A percentile compares a stretch with the other conserved stretches of the same genome.
phyloP scores from a whole-genome alignment of 2,329 filamentous ascomycete genomes.

The Alternaria ethzedia region DNA sequence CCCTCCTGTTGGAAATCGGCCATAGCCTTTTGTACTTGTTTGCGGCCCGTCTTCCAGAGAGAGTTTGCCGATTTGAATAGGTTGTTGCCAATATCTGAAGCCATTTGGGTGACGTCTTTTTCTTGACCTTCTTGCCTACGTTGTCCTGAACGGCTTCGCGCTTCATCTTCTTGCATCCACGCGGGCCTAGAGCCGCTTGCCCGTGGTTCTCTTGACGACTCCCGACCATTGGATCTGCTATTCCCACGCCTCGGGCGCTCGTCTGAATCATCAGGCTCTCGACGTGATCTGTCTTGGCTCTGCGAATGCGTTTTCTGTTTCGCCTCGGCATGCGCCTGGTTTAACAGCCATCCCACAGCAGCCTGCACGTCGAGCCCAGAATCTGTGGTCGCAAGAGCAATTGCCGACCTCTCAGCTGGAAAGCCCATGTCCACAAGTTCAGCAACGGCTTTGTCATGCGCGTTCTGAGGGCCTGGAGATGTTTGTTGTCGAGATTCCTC shows the following conservation, averaged over 20 bases:
- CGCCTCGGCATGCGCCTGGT: slow-evolving; percentile 85
- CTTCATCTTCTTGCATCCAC: slow-evolving; percentile 68
- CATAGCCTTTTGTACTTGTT: slow-evolving; percentile 89
- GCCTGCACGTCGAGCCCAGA: slow-evolving; percentile 81
- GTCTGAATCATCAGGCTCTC: slow-evolving; percentile 31
- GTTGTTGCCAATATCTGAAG: slow-evolving; percentile 80
- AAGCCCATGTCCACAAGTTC: slow-evolving; percentile 97
- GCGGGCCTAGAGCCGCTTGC: slow-evolving; percentile 56
- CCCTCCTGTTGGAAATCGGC: slow-evolving; percentile 78
- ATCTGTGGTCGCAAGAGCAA: slow-evolving; percentile 80
- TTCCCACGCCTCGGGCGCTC: slow-evolving; percentile 33
- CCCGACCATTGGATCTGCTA: slow-evolving; percentile 38
- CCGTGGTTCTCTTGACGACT: slow-evolving; percentile 41
- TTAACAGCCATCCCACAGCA: slow-evolving; percentile 87
- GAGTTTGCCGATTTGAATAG: slow-evolving; percentile 94
- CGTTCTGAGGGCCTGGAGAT: slow-evolving; percentile 47
- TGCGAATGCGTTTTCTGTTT: slow-evolving; percentile 67
- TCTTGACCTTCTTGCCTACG: slow-evolving; percentile 64
- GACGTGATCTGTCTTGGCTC: slow-evolving; percentile 33
- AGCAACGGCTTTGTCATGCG: slow-evolving; percentile 79
- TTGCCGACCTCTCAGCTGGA: slow-evolving; percentile 78
- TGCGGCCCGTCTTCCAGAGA: slow-evolving; percentile 92
- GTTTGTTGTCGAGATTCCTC: slow-evolving; percentile 21
- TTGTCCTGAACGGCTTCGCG: slow-evolving; percentile 56
- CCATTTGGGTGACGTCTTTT: slow-evolving; percentile 78